Percentiles rank a stretch among this genome's conserved stretches.
These are phyloP conservation scores for Malus sylvestris DNA, from an alignment of 306 rosid species.

Conservation along the genomic window DNA sequence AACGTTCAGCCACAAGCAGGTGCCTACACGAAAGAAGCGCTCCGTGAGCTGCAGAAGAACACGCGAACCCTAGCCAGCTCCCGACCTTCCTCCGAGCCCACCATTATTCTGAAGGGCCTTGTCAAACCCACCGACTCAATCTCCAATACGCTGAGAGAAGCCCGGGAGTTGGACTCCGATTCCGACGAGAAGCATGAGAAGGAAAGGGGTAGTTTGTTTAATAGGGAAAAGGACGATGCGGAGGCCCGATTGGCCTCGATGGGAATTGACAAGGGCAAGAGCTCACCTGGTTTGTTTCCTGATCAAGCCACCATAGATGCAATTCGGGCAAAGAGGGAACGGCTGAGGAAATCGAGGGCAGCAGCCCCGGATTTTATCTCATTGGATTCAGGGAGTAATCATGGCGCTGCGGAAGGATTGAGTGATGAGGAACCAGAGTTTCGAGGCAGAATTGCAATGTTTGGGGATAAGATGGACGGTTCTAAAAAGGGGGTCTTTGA, in stretches of 20 bases:
- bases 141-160: slow-evolving; percentile 20
- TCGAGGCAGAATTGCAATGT: slow-evolving; percentile 64
- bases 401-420: slow-evolving; percentile 78
- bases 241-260: slow-evolving; percentile 46
- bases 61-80: slow-evolving; percentile 75
- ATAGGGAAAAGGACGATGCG: slow-evolving; percentile 34
- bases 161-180: slow-evolving; percentile 32
- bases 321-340: slow-evolving; percentile 69
- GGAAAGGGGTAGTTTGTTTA: slow-evolving; percentile 4
- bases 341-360: slow-evolving; percentile 56
- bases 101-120: slow-evolving; percentile 59
- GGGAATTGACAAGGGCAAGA: slow-evolving; percentile 41
- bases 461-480: slow-evolving; percentile 66
- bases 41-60: slow-evolving; percentile 89
- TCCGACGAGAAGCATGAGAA: slow-evolving; percentile 17
- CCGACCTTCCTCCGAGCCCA: slow-evolving; percentile 55
- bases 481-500: slow-evolving; percentile 83
- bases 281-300: slow-evolving; percentile 41
- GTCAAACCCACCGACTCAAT: slow-evolving; percentile 40
- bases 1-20: slow-evolving; percentile 95
- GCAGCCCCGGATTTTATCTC: slow-evolving; percentile 76
- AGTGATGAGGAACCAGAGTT: slow-evolving; percentile 91
- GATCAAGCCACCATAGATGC: slow-evolving; percentile 70
- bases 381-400: slow-evolving; percentile 83
- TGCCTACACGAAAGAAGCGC: slow-evolving; percentile 77